phyloP scores from a whole-genome alignment of 139 green algal genomes.

The Coelastrella sp. region DNA sequence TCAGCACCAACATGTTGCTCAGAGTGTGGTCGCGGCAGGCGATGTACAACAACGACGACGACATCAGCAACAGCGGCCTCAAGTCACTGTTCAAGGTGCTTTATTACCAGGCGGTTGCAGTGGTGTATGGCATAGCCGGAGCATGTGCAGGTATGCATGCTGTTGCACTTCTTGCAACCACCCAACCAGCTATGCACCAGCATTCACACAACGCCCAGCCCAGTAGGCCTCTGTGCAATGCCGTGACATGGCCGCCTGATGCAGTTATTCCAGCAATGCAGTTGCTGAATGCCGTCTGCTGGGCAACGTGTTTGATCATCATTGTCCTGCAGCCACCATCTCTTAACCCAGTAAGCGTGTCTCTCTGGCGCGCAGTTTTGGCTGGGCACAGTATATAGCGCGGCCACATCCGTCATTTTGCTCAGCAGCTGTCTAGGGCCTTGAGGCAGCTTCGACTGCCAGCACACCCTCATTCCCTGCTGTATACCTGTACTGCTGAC shows the following conservation, averaged over 20 bases:
- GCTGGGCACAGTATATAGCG: neutral
- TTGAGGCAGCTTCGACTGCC: neutral
- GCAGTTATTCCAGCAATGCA: no score
- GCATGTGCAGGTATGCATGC: slow-evolving; percentile 50
- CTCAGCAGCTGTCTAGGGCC: neutral
- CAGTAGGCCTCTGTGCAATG: neutral
- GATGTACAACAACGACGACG: slow-evolving; percentile 82
- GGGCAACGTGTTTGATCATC: no score
- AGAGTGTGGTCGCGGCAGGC: slow-evolving; percentile 40
- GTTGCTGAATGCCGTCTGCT: no score
- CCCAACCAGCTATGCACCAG: neutral
- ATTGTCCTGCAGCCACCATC: no score
- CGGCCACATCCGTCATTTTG: neutral
- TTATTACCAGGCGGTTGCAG: slow-evolving; percentile 90
- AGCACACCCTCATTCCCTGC: neutral
- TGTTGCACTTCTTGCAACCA: neutral
- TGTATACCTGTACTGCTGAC: neutral
- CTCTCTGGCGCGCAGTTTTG: no score
- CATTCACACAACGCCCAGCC: neutral
- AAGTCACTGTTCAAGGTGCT: slow-evolving; percentile 77
- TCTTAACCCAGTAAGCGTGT: no score
- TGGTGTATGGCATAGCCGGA: slow-evolving; percentile 77
- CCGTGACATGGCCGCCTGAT: no score
- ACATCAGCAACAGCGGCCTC: slow-evolving; percentile 51
- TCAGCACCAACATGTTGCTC: slow-evolving; percentile 93